phyloP scores from a whole-genome alignment of 2,329 filamentous ascomycete genomes.

The Colletotrichum liriopes region DNA sequence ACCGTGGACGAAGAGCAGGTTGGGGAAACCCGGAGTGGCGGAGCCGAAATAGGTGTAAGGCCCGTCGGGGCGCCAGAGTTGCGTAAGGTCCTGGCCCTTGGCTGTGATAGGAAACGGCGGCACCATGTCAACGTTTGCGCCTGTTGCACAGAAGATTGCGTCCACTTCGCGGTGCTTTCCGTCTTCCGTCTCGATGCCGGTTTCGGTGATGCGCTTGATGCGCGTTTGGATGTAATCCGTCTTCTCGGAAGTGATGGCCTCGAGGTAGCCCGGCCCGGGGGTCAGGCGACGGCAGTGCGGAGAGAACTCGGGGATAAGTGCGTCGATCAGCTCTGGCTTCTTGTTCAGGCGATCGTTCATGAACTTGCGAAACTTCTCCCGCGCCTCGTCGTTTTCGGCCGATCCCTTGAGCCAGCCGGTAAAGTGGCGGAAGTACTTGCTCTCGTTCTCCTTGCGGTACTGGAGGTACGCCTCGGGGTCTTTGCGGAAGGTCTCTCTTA shows the following conservation, averaged over 20 bases:
- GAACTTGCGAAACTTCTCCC: slow-evolving; percentile 63
- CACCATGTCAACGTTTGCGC: slow-evolving; percentile 72
- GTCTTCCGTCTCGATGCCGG: slow-evolving; percentile 73
- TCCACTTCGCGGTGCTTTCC: slow-evolving; percentile 72
- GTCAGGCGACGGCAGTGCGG: slow-evolving; percentile 77
- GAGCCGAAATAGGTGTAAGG: slow-evolving; percentile 79
- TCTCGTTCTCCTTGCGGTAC: slow-evolving; percentile 71
- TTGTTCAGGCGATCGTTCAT: slow-evolving; percentile 69
- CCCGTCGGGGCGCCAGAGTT: slow-evolving; percentile 71
- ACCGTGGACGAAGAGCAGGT: slow-evolving; percentile 76
- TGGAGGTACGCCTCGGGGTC: slow-evolving; percentile 73
- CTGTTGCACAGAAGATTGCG: slow-evolving; percentile 78
- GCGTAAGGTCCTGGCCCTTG: slow-evolving; percentile 66
- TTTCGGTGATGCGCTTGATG: slow-evolving; percentile 72
- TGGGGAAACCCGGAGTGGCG: slow-evolving; percentile 76
- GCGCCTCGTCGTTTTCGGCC: slow-evolving; percentile 63
- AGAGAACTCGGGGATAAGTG: slow-evolving; percentile 74
- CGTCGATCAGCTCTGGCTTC: slow-evolving; percentile 69
- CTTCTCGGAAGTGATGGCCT: slow-evolving; percentile 73
- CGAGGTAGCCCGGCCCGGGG: slow-evolving; percentile 77
- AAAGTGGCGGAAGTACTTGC: slow-evolving; percentile 75
- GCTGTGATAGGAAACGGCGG: slow-evolving; percentile 74
- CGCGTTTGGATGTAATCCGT: slow-evolving; percentile 72
- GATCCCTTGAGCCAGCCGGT: slow-evolving; percentile 68
- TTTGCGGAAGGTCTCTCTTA: slow-evolving; percentile 69